Conservation (phyloP, 2,329 filamentous ascomycete genomes). For the Epicoccum sorghinum region DNA sequence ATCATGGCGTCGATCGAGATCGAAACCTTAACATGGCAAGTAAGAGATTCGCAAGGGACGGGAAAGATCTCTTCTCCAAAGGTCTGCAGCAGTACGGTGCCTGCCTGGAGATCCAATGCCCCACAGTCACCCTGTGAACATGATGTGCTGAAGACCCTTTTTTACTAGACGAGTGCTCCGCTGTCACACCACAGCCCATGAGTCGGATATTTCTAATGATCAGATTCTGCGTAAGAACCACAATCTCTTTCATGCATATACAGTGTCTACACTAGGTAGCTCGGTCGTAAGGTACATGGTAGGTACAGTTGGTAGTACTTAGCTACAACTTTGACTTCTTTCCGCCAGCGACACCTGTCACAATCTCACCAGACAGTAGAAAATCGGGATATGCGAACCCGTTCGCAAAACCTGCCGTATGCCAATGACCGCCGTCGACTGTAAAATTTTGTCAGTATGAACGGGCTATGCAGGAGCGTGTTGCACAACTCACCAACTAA, state of each 20-base stretch:
- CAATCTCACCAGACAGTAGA: constrained; percentile 58
- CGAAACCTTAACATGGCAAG: neutral
- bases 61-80: neutral
- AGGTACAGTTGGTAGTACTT: no score
- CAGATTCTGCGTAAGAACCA: no score
- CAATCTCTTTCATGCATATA: neutral
- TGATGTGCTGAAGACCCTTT: neutral
- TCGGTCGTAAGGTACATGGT: no score
- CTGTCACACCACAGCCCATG: no score
- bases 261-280: no score
- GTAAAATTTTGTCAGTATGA: constrained; percentile 21
- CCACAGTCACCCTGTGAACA: neutral
- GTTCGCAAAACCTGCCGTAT: constrained; percentile 45
- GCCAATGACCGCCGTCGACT: constrained; percentile 63
- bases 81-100: no score
- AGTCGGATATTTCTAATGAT: no score
- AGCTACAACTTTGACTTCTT: constrained; percentile 62
- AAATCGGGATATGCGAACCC: constrained; percentile 64
- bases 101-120: neutral
- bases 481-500: constrained; percentile 68
- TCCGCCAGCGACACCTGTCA: constrained; percentile 64
- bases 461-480: neutral
- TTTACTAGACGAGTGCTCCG: neutral
- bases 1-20: constrained; percentile 1
- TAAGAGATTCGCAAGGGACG: constrained; percentile 1